Conservation (phyloP, 2,329 filamentous ascomycete genomes). For the Dendrostoma leiphaemia region DNA sequence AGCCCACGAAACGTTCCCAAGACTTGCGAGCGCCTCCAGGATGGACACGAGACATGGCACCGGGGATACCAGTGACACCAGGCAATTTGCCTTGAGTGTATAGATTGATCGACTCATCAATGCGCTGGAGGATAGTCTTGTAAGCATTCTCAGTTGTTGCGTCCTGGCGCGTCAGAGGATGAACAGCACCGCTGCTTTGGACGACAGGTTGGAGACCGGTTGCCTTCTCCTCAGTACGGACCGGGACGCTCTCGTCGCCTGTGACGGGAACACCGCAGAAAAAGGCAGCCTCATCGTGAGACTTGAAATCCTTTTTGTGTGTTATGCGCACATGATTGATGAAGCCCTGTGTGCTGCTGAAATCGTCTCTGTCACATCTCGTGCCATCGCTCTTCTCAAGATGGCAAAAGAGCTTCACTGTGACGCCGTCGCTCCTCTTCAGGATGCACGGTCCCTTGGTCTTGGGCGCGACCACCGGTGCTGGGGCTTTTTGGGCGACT, state of each 20-base stretch:
- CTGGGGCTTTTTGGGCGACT: conserved; percentile 64
- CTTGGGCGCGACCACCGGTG: conserved; percentile 69
- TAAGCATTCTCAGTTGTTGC: conserved; percentile 53
- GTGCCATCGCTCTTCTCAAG: conserved; percentile 30
- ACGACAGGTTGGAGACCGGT: conserved; percentile 24
- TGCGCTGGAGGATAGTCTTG: conserved; percentile 48
- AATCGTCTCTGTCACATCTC: conserved; percentile 86
- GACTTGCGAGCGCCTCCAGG: conserved; percentile 25
- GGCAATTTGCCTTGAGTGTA: conserved; percentile 52
- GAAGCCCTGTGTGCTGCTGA: conserved; percentile 96
- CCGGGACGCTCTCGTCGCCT: conserved; percentile 54
- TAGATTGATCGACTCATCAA: conserved; percentile 51
- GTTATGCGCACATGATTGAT: conserved; percentile 98
- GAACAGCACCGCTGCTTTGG: conserved; percentile 49
- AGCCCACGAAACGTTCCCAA: conserved; percentile 46
- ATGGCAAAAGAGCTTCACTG: conserved; percentile 82
- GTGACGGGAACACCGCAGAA: conserved; percentile 84
- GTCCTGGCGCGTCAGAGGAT: conserved; percentile 60
- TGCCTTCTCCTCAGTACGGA: conserved; percentile 42
- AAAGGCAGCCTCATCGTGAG: conserved; percentile 89
- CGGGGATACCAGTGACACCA: conserved; percentile 44
- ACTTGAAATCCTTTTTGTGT: conserved; percentile 90
- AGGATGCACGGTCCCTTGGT: conserved; percentile 81
- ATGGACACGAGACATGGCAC: conserved; percentile 23
- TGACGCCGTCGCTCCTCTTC: conserved; percentile 80